Evolutionary conservation across 2,329 filamentous ascomycete genomes (phyloP).

Genomic region (Pestalotiopsis sp.): DNA sequence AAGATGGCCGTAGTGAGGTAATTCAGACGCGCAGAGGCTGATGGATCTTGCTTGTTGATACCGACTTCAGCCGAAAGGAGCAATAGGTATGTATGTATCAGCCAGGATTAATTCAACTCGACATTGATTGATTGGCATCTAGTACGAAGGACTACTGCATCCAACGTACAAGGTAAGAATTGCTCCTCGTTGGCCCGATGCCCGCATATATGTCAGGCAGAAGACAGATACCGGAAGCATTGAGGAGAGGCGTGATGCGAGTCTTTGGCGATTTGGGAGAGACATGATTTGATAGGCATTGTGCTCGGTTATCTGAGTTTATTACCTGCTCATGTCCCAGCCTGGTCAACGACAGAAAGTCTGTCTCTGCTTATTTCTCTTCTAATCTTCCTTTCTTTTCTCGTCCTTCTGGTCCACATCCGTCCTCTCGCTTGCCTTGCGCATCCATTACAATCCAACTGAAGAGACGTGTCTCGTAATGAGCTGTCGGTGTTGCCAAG

Average conservation of each 20-base stretch:
- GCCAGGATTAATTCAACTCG: neutral
- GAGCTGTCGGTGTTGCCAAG: neutral
- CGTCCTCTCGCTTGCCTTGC: neutral
- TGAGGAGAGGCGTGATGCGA: neutral
- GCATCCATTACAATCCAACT: neutral
- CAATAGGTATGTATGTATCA: neutral
- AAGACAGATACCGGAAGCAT: neutral
- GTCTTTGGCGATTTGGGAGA: neutral
- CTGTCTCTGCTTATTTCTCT: neutral
- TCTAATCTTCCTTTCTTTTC: neutral
- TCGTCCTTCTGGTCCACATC: neutral
- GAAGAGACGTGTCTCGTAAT: neutral
- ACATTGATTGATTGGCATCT: neutral
- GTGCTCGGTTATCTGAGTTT: neutral
- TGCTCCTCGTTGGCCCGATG: neutral
- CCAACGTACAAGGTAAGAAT: neutral
- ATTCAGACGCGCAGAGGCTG: conserved; percentile 6
- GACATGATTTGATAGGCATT: neutral
- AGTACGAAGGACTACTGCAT: neutral
- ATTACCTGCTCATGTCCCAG: neutral
- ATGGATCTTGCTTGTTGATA: conserved; percentile 9
- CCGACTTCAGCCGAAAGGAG: conserved; percentile 13
- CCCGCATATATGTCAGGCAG: neutral
- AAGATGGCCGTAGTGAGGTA: conserved; percentile 11
- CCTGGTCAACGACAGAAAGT: neutral